These are phyloP conservation scores for Apiospora sp. DNA, from an alignment of 2,329 filamentous ascomycete species.

Conservation along the genomic window DNA sequence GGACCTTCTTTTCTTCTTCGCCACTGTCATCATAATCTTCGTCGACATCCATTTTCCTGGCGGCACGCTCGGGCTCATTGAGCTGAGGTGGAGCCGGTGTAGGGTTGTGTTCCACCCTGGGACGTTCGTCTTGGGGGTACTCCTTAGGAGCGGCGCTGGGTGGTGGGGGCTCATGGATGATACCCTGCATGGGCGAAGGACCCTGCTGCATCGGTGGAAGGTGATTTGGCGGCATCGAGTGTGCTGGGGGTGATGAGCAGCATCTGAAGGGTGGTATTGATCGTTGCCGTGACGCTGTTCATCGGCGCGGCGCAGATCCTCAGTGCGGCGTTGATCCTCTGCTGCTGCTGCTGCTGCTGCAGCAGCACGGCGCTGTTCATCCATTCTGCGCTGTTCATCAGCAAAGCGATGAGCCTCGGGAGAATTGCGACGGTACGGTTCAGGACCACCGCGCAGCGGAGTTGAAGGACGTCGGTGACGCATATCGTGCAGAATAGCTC, in stretches of 20 bases:
- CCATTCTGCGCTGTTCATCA: constrained; percentile 68
- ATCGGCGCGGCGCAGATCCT: constrained; percentile 61
- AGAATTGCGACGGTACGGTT: constrained; percentile 78
- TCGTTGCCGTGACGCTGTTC: constrained; percentile 77
- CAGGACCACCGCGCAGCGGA: constrained; percentile 61
- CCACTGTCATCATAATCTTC: constrained; percentile 97
- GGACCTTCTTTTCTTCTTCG: constrained; percentile 79
- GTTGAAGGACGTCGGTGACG: constrained; percentile 81
- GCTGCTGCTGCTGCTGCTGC: constrained; percentile 43
- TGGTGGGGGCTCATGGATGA: constrained; percentile 59
- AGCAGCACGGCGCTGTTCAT: constrained; percentile 56
- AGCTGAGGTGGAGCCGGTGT: constrained; percentile 56
- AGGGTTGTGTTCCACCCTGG: constrained; percentile 55
- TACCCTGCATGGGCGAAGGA: constrained; percentile 61
- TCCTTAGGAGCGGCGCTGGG: constrained; percentile 58
- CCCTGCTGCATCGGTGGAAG: constrained; percentile 71
- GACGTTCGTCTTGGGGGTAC: constrained; percentile 65
- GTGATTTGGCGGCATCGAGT: constrained; percentile 61
- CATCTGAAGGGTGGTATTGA: constrained; percentile 90
- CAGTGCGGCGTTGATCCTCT: constrained; percentile 67
- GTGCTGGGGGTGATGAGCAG: constrained; percentile 83
- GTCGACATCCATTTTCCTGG: constrained; percentile 95
- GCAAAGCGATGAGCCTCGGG: constrained; percentile 70
- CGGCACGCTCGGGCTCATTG: constrained; percentile 82
- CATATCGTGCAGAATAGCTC: constrained; percentile 85